phyloP scores from a whole-genome alignment of 2,329 filamentous ascomycete genomes.

The Nannizzia gypsea region DNA sequence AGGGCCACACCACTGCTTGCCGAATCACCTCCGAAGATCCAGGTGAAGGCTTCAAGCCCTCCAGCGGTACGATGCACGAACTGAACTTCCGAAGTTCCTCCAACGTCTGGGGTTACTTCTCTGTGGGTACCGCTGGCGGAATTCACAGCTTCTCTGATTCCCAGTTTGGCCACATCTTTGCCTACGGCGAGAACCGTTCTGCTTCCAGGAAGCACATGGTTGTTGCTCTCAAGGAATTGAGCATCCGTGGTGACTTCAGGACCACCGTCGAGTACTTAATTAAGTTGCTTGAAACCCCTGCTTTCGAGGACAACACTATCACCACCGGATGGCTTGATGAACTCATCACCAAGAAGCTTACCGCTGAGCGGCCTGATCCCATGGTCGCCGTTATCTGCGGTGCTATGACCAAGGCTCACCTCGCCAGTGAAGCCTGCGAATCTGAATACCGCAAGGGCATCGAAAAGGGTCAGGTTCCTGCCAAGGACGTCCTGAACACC shows the following conservation, averaged over 20 bases:
- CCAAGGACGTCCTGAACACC: conserved; percentile 93
- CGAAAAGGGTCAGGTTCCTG: conserved; percentile 93
- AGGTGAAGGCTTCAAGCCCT: conserved; percentile 98
- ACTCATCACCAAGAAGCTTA: conserved; percentile 94
- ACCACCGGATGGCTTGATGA: conserved; percentile 98
- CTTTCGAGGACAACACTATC: conserved; percentile 98
- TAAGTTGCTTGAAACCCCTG: conserved; percentile 94
- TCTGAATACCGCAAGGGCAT: conserved; percentile 76
- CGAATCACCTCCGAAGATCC: conserved; percentile 99
- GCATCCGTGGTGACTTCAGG: conserved; percentile 97
- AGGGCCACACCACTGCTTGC: conserved; percentile 95
- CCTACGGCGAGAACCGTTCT: conserved; percentile 92
- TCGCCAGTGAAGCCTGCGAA: conserved; percentile 82
- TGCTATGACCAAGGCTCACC: conserved; percentile 87
- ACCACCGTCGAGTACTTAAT: conserved; percentile 98
- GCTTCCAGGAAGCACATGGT: conserved; percentile 99
- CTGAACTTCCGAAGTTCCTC: conserved; percentile 98
- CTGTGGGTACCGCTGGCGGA: conserved; percentile 86
- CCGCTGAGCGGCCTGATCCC: conserved; percentile 85
- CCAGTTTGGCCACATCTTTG: conserved; percentile 98
- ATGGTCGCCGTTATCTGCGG: conserved; percentile 92
- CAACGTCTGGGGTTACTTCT: conserved; percentile 99
- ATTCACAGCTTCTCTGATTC: conserved; percentile 99
- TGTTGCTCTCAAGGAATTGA: conserved; percentile 92
- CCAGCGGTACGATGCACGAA: conserved; percentile 97